A percentile compares a stretch with the other conserved stretches of the same genome.
phyloP scores from a whole-genome alignment of 768 basidiomycete genomes.

The Rhizopogon vulgaris region DNA sequence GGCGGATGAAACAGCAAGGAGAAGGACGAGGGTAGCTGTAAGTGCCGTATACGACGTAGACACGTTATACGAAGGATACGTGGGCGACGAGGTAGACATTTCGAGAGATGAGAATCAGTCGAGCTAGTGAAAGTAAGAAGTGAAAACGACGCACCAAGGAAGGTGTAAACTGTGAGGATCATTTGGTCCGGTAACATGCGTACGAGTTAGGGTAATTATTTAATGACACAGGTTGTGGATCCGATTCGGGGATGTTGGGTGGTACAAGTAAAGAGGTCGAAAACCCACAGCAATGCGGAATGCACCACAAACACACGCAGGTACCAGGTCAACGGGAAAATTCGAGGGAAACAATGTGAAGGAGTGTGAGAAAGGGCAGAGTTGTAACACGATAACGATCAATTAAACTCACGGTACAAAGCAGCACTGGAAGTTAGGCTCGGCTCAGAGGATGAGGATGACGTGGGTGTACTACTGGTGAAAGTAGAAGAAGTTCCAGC shows the following conservation, averaged over 20 bases:
- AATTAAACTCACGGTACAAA: constrained; percentile 20
- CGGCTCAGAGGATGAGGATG: neutral
- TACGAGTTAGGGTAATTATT: constrained; percentile 3
- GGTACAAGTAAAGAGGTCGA: neutral
- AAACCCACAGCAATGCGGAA: neutral
- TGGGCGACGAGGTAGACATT: constrained; percentile 13
- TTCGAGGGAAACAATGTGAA: constrained; percentile 6
- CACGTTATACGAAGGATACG: constrained; percentile 1
- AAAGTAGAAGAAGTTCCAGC: neutral
- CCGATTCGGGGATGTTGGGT: neutral
- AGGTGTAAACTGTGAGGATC: constrained; percentile 23
- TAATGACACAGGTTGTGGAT: constrained; percentile 3
- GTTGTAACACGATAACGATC: neutral
- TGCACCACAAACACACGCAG: neutral
- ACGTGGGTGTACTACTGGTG: neutral
- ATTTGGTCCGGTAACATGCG: neutral
- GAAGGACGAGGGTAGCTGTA: constrained; percentile 58
- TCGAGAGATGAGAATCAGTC: neutral
- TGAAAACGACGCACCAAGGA: constrained; percentile 20
- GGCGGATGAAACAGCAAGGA: constrained; percentile 60
- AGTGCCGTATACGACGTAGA: constrained; percentile 37
- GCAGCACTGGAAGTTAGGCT: constrained; percentile 16
- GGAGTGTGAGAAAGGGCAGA: constrained; percentile 13
- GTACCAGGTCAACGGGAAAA: neutral
- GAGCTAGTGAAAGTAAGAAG: neutral